Evolutionary conservation across 139 green algal species (phyloP), one percentile per base, ranked within the genome.

Genomic region (Chlorella ohadii): DNA sequence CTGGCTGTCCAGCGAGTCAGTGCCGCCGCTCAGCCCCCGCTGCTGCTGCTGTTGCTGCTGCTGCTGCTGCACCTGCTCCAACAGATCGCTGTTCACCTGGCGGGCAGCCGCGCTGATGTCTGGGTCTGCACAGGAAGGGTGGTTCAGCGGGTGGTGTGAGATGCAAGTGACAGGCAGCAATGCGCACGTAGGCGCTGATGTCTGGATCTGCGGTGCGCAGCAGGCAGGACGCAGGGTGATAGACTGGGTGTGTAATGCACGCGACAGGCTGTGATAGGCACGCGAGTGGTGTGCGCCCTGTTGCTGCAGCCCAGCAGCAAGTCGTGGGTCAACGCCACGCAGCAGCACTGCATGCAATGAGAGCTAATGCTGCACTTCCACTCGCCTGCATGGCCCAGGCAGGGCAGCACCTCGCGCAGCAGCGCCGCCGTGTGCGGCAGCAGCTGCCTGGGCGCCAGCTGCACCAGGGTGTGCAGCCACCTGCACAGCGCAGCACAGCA

Each of bases 351-450:
- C n/a, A n/a, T n/a, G n/a, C n/a, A n/a, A n/a, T n/a, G n/a, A n/a
- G n/a, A n/a, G n/a, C n/a, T n/a, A n/a, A n/a, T n/a, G n/a, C n/a
- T n/a, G n/a, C n/a, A n/a, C n/a, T n/a, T n/a, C n/a, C n/a, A 20
- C 70, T 59, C 38, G 41, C 70, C 70, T 59, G 39, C 41, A n/a
- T 83, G 78, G 3, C 89, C 92, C 74, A 98, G 94, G 88, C 94
- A 96, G 33, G 92, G 92, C 81, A 98, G 93, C 56, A 98, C 90
- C 19, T 93, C 92, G 2, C 82, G 87, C 65, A 99, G 90, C 16
- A 98, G 90, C 56, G 88, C 75, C 22, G 92, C 91, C 68, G 96
- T 96, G 61, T 94, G 91, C 1, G 83, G 89, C 79, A 95, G 81
- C 76, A 99, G 86, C 86, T 93, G 82, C 4, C 5, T 15, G 17